phyloP scores from a whole-genome alignment of 2,329 filamentous ascomycete species.

The Nigrospora oryzae region DNA sequence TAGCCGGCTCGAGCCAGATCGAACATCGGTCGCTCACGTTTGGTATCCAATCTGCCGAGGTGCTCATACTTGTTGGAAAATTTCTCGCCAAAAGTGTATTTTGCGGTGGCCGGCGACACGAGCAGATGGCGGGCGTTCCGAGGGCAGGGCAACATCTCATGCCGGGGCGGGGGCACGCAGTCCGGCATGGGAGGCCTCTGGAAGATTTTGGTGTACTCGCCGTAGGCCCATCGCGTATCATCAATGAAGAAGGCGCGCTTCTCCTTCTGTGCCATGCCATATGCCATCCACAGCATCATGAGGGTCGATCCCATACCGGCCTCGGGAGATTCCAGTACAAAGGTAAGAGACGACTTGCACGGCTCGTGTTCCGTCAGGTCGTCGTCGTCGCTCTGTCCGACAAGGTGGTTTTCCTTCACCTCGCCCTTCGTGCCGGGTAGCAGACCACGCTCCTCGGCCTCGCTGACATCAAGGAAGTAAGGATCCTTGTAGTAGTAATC shows the following conservation, averaged over 20 bases:
- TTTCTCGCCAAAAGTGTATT: constrained; percentile 52
- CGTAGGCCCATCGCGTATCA: constrained; percentile 77
- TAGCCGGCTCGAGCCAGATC: constrained; percentile 62
- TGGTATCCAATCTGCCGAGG: constrained; percentile 36
- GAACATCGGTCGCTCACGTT: constrained; percentile 54
- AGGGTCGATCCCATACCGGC: constrained; percentile 71
- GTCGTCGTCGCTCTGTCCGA: constrained; percentile 35
- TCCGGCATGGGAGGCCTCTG: constrained; percentile 52
- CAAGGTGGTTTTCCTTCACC: constrained; percentile 24
- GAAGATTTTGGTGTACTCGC: constrained; percentile 67
- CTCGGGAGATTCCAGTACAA: constrained; percentile 64
- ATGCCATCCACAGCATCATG: constrained; percentile 76
- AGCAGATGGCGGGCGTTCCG: constrained; percentile 67
- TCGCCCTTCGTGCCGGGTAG: constrained; percentile 37
- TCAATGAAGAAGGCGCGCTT: constrained; percentile 75
- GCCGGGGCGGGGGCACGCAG: constrained; percentile 64
- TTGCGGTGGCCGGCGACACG: constrained; percentile 60
- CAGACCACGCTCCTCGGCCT: constrained; percentile 59
- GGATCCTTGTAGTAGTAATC: constrained; percentile 55
- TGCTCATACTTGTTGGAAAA: constrained; percentile 47
- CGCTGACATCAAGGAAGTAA: constrained; percentile 66
- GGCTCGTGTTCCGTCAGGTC: constrained; percentile 39
- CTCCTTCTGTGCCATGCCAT: constrained; percentile 69
- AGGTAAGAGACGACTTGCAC: constrained; percentile 68
- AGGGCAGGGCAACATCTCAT: constrained; percentile 74